Base-by-base conservation (phyloP, 2,329 filamentous ascomycete genomes). In the Emergomyces africanus region DNA sequence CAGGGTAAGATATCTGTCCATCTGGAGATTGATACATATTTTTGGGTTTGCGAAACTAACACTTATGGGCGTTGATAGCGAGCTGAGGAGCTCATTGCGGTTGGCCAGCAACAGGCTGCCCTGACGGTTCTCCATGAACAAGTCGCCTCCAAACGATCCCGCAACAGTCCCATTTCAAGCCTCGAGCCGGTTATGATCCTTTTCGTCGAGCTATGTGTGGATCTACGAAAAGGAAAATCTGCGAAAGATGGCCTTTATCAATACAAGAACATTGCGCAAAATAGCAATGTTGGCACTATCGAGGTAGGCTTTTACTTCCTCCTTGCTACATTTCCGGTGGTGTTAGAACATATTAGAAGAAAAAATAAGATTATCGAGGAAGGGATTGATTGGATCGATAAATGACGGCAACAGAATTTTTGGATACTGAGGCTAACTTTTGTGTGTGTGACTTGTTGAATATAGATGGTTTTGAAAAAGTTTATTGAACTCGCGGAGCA, bases 231-330 rank as follows among this genome's bases (percentile, higher is more conserved):
- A 79, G 94, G 94, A 69, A 99, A 99, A 78, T 83, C 94, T 62
- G 94, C 92, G 75, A 99, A 99, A 82, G 94, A 99, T 79, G 94
- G 94, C 62, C 83, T 99, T 54, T 99, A 97, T 76, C 94, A 96
- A 76, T 99, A 99, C 83, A 99, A 99, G 83, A 99, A 99, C 76
- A 97, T 96, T 67, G 92, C 91, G 59, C 94, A 99, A 76, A 99
- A 99, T 79, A 96, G 92, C 68, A 97, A 97, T 73, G 90, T 99
- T 66, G 90, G 85, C 68, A 99, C 94, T 62, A 99, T 99, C 74
- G 94, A 97, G 84, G 88, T 90, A 78, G 61, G 73, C 57, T 41
- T 56, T 50, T 23, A 55, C 61, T 61, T 12, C 25, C 14, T 23
- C n/a, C 20, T 42, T 30, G 33, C 44, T 54, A 5, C 39, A 12